phyloP scores from a whole-genome alignment of 2,329 filamentous ascomycete genomes.

The Pseudogymnoascus sp. region DNA sequence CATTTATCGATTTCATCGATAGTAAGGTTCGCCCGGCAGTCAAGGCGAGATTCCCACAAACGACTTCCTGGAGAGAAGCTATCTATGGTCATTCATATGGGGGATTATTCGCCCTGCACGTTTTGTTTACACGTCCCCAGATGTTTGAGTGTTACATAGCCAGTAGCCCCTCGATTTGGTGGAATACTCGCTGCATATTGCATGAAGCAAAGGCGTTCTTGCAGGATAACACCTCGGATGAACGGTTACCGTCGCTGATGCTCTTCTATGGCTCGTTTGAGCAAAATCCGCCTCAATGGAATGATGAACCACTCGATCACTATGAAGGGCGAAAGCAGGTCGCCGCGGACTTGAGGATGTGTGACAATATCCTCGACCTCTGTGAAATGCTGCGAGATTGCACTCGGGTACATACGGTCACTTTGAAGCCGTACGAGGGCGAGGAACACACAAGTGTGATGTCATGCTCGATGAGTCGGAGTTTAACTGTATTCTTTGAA shows the following conservation, averaged over 20 bases:
- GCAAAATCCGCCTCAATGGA: background rate
- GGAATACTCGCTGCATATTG: background rate
- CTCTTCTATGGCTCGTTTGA: background rate
- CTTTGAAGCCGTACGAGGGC: background rate
- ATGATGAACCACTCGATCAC: background rate
- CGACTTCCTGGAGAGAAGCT: background rate
- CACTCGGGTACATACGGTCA: background rate
- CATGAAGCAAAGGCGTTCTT: background rate
- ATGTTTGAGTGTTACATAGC: background rate
- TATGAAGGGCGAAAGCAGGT: conserved; percentile 2
- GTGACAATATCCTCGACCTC: background rate
- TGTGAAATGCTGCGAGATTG: background rate
- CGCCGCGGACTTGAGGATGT: background rate
- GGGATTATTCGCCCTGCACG: background rate
- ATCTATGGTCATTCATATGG: conserved; percentile 1
- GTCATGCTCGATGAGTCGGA: conserved; percentile 3
- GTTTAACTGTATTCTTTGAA: background rate
- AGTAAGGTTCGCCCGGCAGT: background rate
- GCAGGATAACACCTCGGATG: background rate
- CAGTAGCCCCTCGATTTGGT: conserved; percentile 2
- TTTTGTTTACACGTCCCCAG: background rate
- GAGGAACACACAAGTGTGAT: conserved; percentile 4
- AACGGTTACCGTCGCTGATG: background rate
- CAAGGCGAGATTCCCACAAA: conserved; percentile 2
- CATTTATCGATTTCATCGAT: background rate